phyloP scores from a whole-genome alignment of 1,284 basidiomycete genomes.

The Lentinula novae-zelandiae region DNA sequence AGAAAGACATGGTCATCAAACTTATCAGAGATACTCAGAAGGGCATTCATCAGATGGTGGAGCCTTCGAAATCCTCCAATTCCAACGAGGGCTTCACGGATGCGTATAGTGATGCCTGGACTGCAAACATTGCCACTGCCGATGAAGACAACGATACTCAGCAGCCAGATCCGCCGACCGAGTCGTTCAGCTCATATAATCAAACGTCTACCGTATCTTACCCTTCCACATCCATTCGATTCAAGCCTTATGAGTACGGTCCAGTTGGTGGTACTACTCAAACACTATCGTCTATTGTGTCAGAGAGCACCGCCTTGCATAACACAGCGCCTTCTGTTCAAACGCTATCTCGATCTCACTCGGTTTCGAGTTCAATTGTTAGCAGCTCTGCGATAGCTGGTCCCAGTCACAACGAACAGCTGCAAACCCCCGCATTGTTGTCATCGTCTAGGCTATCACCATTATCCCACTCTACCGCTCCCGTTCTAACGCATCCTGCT shows the following conservation, averaged over 20 bases:
- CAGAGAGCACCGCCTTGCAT: neutral
- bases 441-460: neutral
- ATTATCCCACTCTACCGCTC: neutral
- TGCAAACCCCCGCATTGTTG: neutral
- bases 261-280: neutral
- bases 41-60: conserved; percentile 43
- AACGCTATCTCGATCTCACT: neutral
- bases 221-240: neutral
- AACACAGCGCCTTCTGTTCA: neutral
- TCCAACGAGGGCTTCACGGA: conserved; percentile 34
- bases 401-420: neutral
- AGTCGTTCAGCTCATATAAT: neutral
- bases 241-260: neutral
- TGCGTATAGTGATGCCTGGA: conserved; percentile 55
- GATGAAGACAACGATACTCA: neutral
- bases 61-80: conserved; percentile 31
- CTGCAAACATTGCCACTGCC: conserved; percentile 39
- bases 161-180: neutral
- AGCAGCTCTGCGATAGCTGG: neutral
- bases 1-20: conserved; percentile 54
- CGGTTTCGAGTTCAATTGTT: neutral
- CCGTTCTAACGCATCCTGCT: neutral
- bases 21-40: conserved; percentile 53
- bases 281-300: neutral
- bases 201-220: neutral